Evolutionary conservation across 2,329 filamentous ascomycete genomes (phyloP), one percentile per base, ranked within the genome.

Genomic region (Colletotrichum higginsianum): DNA sequence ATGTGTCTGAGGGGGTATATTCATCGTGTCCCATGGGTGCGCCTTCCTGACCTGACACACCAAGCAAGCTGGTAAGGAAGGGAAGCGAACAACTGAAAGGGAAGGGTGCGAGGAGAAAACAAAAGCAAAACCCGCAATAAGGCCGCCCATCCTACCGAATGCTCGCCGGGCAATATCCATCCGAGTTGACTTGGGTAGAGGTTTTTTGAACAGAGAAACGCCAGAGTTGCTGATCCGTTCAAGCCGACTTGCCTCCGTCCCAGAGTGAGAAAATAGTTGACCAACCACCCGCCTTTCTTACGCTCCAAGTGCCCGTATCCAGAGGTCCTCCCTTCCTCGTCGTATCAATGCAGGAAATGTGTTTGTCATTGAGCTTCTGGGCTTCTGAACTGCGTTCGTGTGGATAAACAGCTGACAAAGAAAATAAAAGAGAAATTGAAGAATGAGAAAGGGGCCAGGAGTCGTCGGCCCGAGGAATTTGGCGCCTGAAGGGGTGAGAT

Each of bases 1-100:
- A 71, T 60, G 49, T 71, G 21, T 71, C 23, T 71, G 11, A 18
- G 18, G 53, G 68, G 68, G 68, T 71, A 71, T 71, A 71, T 71
- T 71, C 52, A 42, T 71, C 58, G 58, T 71, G 53, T 68, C 65
- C 68, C 68, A 60, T 63, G 46, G 35, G 47, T 60, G 58, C 53
- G 52, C 60, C 61, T 61, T 21, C 38, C 46, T 63, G 35, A 42
- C 65, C 56, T 58, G 30, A 11, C 23, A 42, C 52, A 47, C 58
- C 38, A 35, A 26, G 18, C 40, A 57, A 55, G 52, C 53, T 63
- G 23, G 26, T 5, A 52, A 46, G 42, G 21, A 61, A 61, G 38
- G 35, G 50, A 47, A 18, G 46, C 50, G 47, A 30, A 42, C 49
- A 44, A 42, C 61, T 46, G 49, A 12, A 11, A 40, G 60, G 46